Base-by-base conservation (phyloP, 495 filamentous ascomycete genomes). In the Hypomontagnella monticulosa region DNA sequence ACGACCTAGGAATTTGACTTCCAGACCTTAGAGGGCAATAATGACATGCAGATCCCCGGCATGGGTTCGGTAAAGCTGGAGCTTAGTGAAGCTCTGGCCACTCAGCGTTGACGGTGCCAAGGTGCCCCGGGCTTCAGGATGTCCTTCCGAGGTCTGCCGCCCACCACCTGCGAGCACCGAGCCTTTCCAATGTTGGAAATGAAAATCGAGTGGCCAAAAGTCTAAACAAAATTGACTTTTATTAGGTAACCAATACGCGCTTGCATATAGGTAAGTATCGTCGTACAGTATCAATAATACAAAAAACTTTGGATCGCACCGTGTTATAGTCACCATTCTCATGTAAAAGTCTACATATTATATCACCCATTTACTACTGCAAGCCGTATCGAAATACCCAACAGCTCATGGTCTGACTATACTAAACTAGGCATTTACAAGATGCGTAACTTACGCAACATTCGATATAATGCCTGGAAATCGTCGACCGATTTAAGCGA, bases 391-490 rank as follows among this genome's bases (percentile, higher is more conserved):
- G 43, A 34, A 20, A 38, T 10, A 30, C 38, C 20, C 52, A 43
- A 15, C 23, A 32, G 6, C 38, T 16, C 16, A 36, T 53, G 53
- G 53, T 55, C 43, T 58, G 14, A 11, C n/a, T 37, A 14, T 30
- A 27, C 48, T 18, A 20, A 1, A 9, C 37, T 15, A 46, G 42
- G 49, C 38, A 38, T 57, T 42, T 27, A 42, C 71, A 83, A 77
- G 50, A 95, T 95, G 91, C 88, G 91, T 70, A 95, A 95, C 75
- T 79, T 93, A 53, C 88, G 84, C 76, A 92, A 85, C 77, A 85
- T 91, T 70, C 85, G 79, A 78, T 84, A 87, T 80, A 78, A 83
- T 78, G 53, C 80, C 78, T 84, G 83, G 84, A 75, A 75, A 77
- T 67, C 77, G 79, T 73, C 81, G 76, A 73, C 78, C 50, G 74